These are phyloP conservation scores for Scedosporium dehoogii DNA, from an alignment of 2,329 filamentous ascomycete genomes.

Conservation along the genomic window DNA sequence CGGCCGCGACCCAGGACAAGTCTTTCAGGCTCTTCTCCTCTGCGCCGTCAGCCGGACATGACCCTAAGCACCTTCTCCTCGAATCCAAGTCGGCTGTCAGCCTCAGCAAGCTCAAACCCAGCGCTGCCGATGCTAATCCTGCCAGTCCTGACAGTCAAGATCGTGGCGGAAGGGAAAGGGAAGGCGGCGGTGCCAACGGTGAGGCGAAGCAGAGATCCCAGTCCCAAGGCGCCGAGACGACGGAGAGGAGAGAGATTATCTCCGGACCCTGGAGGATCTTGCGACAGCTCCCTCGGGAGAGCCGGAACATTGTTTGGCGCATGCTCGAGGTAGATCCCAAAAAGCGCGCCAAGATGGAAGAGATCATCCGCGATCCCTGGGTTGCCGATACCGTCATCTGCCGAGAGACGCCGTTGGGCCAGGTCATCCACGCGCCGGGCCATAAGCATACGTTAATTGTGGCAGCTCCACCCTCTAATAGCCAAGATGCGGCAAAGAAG, in stretches of 20 bases:
- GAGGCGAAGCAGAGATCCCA: conserved; percentile 6
- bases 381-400: conserved; percentile 79
- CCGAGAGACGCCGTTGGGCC: conserved; percentile 61
- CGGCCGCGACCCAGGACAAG: conserved; percentile 72
- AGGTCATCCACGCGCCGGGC: conserved; percentile 60
- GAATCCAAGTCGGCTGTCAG: conserved; percentile 36
- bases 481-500: conserved; percentile 1
- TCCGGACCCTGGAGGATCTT: conserved; percentile 88
- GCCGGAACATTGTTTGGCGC: conserved; percentile 74
- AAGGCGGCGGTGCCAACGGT: not conserved
- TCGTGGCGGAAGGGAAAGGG: conserved; percentile 17
- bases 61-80: conserved; percentile 42
- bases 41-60: conserved; percentile 66
- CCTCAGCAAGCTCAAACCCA: conserved; percentile 13
- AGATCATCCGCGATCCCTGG: conserved; percentile 85
- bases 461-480: conserved; percentile 32
- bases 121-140: conserved; percentile 9
- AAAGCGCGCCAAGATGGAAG: conserved; percentile 71
- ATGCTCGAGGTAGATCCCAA: conserved; percentile 89
- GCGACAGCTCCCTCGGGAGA: conserved; percentile 79
- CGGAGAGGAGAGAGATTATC: conserved; percentile 64
- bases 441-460: conserved; percentile 84
- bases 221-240: not conserved
- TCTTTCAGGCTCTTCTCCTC: conserved; percentile 90
- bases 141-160: conserved; percentile 28